Conservation (phyloP, 2,329 filamentous ascomycete genomes). For the Sporothrix euskadiensis region DNA sequence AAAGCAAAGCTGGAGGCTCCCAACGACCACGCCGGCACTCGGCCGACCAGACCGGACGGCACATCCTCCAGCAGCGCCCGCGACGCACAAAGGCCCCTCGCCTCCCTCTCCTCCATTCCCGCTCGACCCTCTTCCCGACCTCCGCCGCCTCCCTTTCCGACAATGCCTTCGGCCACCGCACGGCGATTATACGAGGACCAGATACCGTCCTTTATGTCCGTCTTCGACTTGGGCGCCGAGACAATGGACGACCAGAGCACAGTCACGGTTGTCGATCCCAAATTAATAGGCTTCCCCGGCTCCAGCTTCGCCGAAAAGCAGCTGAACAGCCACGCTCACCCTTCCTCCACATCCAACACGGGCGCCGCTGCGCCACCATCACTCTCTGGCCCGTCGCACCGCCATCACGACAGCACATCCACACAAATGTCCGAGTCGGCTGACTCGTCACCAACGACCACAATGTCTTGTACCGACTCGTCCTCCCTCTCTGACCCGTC, state of each 20-base stretch:
- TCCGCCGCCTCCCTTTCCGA: constrained; percentile 34
- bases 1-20: constrained; percentile 20
- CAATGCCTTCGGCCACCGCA: constrained; percentile 63
- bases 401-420: constrained; percentile 75
- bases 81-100: neutral
- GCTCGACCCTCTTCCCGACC: neutral
- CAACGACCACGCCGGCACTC: constrained; percentile 20
- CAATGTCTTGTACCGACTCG: constrained; percentile 87
- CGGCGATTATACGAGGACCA: constrained; percentile 66
- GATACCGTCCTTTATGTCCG: constrained; percentile 75
- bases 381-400: constrained; percentile 58
- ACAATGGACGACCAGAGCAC: constrained; percentile 55
- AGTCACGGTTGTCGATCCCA: constrained; percentile 56
- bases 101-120: neutral
- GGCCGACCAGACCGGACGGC: constrained; percentile 17
- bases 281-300: constrained; percentile 51
- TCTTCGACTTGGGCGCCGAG: constrained; percentile 66
- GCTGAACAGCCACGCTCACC: constrained; percentile 36
- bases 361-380: constrained; percentile 30
- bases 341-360: constrained; percentile 21
- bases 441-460: constrained; percentile 93
- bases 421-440: constrained; percentile 79
- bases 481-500: constrained; percentile 88
- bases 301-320: constrained; percentile 43
- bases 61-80: neutral